A percentile compares a stretch with the other conserved stretches of the same genome.
Conservation (phyloP, 208 protist genomes). For the Vickermania spadyakhi region DNA sequence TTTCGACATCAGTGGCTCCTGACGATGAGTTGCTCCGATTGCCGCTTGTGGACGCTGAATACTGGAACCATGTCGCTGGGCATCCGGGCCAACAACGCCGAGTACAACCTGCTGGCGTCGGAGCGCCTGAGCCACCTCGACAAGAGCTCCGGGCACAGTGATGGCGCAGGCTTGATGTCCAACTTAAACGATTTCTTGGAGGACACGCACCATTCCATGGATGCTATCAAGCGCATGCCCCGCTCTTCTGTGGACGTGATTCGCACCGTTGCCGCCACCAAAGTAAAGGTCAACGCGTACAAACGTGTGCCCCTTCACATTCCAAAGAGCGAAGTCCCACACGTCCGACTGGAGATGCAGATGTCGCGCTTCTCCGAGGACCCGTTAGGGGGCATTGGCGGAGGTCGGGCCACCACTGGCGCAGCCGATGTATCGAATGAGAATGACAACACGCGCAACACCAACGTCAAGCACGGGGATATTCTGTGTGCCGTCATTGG, state of each 20-base stretch:
- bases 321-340: background rate
- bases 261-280: background rate
- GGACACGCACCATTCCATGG: background rate
- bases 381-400: background rate
- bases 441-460: constrained; percentile 5
- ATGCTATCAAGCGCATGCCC: background rate
- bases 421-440: background rate
- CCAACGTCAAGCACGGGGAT: constrained; percentile 8
- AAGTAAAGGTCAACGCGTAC: background rate
- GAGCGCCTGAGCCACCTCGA: constrained; percentile 18
- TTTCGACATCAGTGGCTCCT: constrained; percentile 31
- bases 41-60: constrained; percentile 38
- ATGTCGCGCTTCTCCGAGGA: background rate
- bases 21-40: constrained; percentile 42
- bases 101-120: constrained; percentile 33
- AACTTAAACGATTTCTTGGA: constrained; percentile 1
- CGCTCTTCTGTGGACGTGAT: background rate
- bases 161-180: background rate
- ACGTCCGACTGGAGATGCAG: background rate
- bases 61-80: constrained; percentile 46
- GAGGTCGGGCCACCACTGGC: background rate
- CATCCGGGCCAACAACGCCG: constrained; percentile 49
- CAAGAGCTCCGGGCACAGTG: background rate
- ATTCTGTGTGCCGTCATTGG: constrained; percentile 54
- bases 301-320: background rate